Evolutionary conservation across 257 asterid genomes (phyloP).

Genomic region (Echium plantagineum): DNA sequence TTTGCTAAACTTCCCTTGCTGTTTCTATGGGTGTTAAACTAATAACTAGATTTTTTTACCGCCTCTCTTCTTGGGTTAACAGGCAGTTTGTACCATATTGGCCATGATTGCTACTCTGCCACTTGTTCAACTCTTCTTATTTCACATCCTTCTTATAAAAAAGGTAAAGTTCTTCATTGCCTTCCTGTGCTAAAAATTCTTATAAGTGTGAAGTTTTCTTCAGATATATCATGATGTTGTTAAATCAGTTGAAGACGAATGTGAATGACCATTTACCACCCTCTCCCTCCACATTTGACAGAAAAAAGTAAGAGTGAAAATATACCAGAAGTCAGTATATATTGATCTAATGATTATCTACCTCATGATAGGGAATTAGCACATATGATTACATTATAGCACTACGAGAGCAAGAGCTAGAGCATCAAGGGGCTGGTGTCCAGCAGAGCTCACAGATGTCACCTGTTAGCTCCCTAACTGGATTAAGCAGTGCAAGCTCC

Average conservation of each 20-base stretch:
- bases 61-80: not conserved
- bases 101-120: constrained; percentile 99
- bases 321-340: not conserved
- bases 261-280: not conserved
- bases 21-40: not conserved
- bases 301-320: not conserved
- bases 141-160: constrained; percentile 89
- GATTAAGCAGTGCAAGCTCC: constrained; percentile 91
- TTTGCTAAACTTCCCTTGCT: not conserved
- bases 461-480: constrained; percentile 73
- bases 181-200: not conserved
- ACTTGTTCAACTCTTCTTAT: constrained; percentile 92
- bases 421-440: constrained; percentile 59
- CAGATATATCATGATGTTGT: not conserved
- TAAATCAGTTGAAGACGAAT: not conserved
- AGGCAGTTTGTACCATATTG: constrained; percentile 92
- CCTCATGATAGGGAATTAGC: constrained; percentile 69
- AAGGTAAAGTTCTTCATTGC: constrained; percentile 35
- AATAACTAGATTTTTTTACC: constrained; percentile 1
- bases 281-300: not conserved
- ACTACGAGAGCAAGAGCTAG: constrained; percentile 97
- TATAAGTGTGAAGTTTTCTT: not conserved
- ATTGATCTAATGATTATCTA: constrained; percentile 7
- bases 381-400: constrained; percentile 97
- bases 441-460: constrained; percentile 98